Conservation (phyloP, 1,139 yeast species). For the Saccharomyces hybrid region DNA sequence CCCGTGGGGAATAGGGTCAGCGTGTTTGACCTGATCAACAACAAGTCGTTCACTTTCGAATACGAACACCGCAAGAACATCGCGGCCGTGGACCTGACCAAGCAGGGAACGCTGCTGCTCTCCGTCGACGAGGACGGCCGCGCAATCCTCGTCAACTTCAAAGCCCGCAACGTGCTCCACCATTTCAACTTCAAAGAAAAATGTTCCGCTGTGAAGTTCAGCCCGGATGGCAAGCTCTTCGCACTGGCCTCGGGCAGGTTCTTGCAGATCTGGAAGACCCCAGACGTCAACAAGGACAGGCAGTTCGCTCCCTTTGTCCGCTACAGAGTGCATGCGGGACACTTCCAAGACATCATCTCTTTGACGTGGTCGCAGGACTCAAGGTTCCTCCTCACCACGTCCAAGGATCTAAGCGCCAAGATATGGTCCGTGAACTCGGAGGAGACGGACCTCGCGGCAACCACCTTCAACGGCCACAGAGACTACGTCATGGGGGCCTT, state of each 20-base stretch:
- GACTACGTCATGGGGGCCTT: constrained; percentile 84
- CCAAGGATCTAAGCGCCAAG: constrained; percentile 84
- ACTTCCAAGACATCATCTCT: constrained; percentile 71
- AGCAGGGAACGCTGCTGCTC: constrained; percentile 74
- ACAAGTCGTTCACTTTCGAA: constrained; percentile 79
- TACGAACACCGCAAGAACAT: constrained; percentile 90
- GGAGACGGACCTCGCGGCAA: constrained; percentile 67
- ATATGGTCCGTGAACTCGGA: constrained; percentile 70
- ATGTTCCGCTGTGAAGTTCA: constrained; percentile 68
- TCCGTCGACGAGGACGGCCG: constrained; percentile 90
- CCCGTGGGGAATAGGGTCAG: constrained; percentile 95
- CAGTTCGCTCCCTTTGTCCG: constrained; percentile 96
- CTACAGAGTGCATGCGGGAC: constrained; percentile 87
- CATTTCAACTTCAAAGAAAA: constrained; percentile 85
- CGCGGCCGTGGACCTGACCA: constrained; percentile 69
- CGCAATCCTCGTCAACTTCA: constrained; percentile 81
- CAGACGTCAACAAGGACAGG: constrained; percentile 60
- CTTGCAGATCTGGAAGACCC: constrained; percentile 92
- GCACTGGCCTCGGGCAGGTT: constrained; percentile 80
- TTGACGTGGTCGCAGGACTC: constrained; percentile 88
- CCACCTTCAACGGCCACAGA: constrained; percentile 86
- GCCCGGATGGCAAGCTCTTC: constrained; percentile 83
- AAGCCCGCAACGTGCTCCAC: constrained; percentile 80
- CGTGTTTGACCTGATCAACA: constrained; percentile 77
- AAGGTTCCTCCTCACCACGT: constrained; percentile 74